Evolutionary conservation across 768 basidiomycete genomes (phyloP), one percentile per base, ranked within the genome.

Genomic region (Tubosaeta brunneosetosa): DNA sequence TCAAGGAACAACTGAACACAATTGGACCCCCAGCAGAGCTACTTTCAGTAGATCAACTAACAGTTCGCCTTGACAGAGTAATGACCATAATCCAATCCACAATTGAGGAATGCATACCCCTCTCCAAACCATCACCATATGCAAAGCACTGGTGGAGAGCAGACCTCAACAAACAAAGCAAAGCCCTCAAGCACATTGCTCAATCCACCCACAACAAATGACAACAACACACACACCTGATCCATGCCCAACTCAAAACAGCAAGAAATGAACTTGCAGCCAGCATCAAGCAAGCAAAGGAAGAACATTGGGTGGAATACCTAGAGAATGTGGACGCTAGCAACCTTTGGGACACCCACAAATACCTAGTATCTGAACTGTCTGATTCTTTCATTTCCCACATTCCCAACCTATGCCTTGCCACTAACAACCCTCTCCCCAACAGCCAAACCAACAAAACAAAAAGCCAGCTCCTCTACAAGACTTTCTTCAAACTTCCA

Each of bases 401-500:
- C 0, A 32, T 58, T 1, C 57, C 32, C 0, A 49, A 29, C 1
- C 43, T 52, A 29, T 4, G 29, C 29, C 29, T 29, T 9, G 9
- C 29, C 29, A 29, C 29, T 29, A 29, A 29, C 4, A 4, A 29
- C 29, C 29, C 29, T 29, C 29, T 29, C 29, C 29, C 29, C 29
- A 29, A 29, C 29, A 29, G 29, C 29, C 11, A 46, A 1, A 37
- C 44, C 1, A 70, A 72, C 38, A 19, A 51, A 10, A 50, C 60
- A 3, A 70, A 69, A 31, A 57, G 61, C 44, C 2, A 50, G 0
- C 22, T 22, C 22, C 57, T 72, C 2, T 49, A 50, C 33, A 13
- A 53, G 3, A 25, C 58, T 2, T 71, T 71, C 52, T 71, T 71
- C 26, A 49, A 49, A 11, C 48, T 16, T 0, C 61, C 29, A 6